Base-by-base conservation (phyloP, 108 stramenopile species). In the Pseudonitzschia pungens region DNA sequence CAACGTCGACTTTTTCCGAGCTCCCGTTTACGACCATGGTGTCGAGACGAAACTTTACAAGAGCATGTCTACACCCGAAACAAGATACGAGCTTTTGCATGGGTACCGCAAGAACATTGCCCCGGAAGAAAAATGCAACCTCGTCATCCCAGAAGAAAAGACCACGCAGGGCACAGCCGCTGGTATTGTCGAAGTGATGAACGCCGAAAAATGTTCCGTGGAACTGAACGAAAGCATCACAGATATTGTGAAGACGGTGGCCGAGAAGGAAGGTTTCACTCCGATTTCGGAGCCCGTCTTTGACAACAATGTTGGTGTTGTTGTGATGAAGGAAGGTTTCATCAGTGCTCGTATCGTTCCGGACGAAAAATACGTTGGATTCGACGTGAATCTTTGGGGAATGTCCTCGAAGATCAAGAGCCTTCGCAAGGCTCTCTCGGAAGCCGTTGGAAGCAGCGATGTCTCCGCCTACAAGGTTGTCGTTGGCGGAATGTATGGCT, bases 401-500 rank as follows among this genome's bases (percentile, higher is more conserved):
- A 42, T 55, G 16, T 83, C 84, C 53, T 71, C 84, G 26, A 81
- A 74, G 71, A 60, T 74, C 10, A 74, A 70, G 14, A 69, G 40
- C 2, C 60, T 78, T 14, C 66, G 75, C 28, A 55, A 59, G 50
- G 72, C 76, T 21, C 70, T 87, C 68, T 72, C 77, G 29, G 73
- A 62, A 45, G 82, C 79, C 16, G 67, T 88, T 56, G 58, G 48
- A 26, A 75, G 69, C 44, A 28, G 29, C 70, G 55, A 68, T 27
- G 51, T 71, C 41, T 86, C 88, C 11, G 68, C 81, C 14, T 94
- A 75, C 74, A 83, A 86, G 54, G 77, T 90, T 64, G 86, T 94
- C 63, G 83, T 78, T n/a, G 92, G 90, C 54, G 92, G 90, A 56
- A 91, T 94, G 86, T 81, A 81, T 71, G 90, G 90, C 43, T 70